Evolutionary conservation across 192 early-diverging fungal genomes (phyloP).

Genomic region (Podochytrium sp.): DNA sequence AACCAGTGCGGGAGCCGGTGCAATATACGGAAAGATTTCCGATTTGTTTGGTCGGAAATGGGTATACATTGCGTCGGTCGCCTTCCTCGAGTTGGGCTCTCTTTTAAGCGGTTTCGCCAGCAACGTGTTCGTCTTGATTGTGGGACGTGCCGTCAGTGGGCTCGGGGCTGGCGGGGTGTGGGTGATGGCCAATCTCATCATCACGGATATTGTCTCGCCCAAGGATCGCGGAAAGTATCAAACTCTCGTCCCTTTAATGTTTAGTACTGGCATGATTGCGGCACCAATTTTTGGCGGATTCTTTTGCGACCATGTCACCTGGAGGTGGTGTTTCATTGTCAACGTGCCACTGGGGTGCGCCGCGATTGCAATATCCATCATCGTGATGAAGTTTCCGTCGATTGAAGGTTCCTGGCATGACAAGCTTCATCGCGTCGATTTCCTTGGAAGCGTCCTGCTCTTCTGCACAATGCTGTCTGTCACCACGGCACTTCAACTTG

Average conservation of each 20-base stretch:
- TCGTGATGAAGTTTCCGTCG: constrained; percentile 63
- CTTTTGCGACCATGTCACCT: constrained; percentile 66
- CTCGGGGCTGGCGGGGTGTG: constrained; percentile 74
- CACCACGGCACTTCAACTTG: constrained; percentile 71
- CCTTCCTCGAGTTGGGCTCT: constrained; percentile 76
- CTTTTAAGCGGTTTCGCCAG: constrained; percentile 65
- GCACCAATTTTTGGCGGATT: constrained; percentile 87
- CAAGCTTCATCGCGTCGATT: constrained; percentile 75
- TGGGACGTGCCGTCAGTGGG: constrained; percentile 76
- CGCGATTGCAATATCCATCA: constrained; percentile 57
- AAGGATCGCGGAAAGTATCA: constrained; percentile 42
- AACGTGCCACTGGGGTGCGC: constrained; percentile 75
- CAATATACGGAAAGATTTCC: constrained; percentile 31
- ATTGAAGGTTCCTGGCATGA: constrained; percentile 48
- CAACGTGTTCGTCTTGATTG: constrained; percentile 64
- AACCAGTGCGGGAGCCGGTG: neutral
- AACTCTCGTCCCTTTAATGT: constrained; percentile 71
- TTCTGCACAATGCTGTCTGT: constrained; percentile 57
- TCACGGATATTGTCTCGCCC: constrained; percentile 81
- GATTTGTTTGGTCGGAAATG: constrained; percentile 55
- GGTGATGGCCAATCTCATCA: constrained; percentile 75
- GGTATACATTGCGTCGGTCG: constrained; percentile 64
- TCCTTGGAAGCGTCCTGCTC: constrained; percentile 59
- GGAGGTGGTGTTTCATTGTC: constrained; percentile 61
- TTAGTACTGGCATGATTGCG: constrained; percentile 66